phyloP scores from a whole-genome alignment of 768 basidiomycete species.

The Candolleomyces eurysporus region DNA sequence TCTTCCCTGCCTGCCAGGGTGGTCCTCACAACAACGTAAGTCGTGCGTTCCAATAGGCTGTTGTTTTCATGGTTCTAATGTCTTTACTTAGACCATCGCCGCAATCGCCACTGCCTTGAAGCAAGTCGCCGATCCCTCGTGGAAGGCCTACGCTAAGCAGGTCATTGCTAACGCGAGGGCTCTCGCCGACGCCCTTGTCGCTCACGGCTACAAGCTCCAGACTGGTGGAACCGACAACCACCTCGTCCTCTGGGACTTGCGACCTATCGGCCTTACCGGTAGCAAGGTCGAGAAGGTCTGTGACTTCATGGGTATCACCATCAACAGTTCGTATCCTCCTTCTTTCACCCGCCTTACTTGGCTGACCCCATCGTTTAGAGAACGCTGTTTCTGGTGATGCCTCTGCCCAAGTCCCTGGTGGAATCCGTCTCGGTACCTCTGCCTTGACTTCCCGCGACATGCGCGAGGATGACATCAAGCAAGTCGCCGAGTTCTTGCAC shows the following conservation, averaged over 20 bases:
- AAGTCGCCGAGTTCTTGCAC: conserved; percentile 89
- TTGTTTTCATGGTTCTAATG: background rate
- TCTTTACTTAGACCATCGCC: conserved; percentile 73
- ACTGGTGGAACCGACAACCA: conserved; percentile 98
- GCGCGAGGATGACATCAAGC: conserved; percentile 81
- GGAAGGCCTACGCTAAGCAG: conserved; percentile 90
- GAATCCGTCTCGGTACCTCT: conserved; percentile 93
- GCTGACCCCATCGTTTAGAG: conserved; percentile 43
- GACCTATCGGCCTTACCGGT: conserved; percentile 94
- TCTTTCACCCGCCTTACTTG: background rate
- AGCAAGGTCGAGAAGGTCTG: conserved; percentile 99
- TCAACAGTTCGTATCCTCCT: conserved; percentile 69
- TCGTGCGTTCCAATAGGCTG: background rate
- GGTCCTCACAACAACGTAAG: conserved; percentile 97
- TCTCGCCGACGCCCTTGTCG: conserved; percentile 68
- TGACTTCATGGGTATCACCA: conserved; percentile 93
- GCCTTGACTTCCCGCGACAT: conserved; percentile 95
- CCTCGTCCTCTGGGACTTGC: conserved; percentile 95
- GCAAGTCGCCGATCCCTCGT: conserved; percentile 87
- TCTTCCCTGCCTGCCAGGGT: conserved; percentile 99
- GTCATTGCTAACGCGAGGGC: conserved; percentile 87
- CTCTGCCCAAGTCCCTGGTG: conserved; percentile 93
- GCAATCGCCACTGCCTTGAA: conserved; percentile 90
- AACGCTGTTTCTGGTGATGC: conserved; percentile 97
- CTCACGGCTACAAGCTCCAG: conserved; percentile 92